A percentile compares a stretch with the other conserved stretches of the same genome.
These are phyloP conservation scores for Cruciata laevipes DNA, from an alignment of 257 asterid genomes.

Conservation along the genomic window DNA sequence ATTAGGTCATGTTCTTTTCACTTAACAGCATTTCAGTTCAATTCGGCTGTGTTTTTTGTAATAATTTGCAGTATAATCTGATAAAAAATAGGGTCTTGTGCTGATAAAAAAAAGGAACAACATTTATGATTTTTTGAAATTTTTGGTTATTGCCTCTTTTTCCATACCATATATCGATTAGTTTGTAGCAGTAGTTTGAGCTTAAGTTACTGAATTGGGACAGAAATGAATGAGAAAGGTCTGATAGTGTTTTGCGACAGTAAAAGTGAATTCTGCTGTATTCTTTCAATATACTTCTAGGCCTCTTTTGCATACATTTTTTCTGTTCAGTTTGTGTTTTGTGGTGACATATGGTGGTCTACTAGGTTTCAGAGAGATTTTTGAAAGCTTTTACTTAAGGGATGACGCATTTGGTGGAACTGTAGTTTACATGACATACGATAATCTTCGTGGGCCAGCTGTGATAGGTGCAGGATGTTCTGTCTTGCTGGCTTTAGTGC, in stretches of 20 bases:
- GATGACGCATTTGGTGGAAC: constrained; percentile 31
- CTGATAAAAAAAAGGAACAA: neutral
- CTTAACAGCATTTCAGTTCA: neutral
- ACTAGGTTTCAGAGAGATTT: neutral
- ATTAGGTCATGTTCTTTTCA: neutral
- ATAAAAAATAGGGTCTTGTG: neutral
- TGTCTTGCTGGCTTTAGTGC: constrained; percentile 48
- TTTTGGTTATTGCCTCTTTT: neutral
- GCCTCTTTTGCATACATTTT: neutral
- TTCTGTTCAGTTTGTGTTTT: neutral
- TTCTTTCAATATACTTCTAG: neutral
- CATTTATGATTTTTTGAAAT: neutral
- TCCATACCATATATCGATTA: neutral
- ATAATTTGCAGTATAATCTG: neutral
- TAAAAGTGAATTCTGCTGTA: neutral
- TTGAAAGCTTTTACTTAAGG: constrained; percentile 14
- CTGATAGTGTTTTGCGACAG: neutral
- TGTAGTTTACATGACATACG: constrained; percentile 42
- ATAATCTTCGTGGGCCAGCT: constrained; percentile 50
- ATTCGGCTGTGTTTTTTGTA: neutral
- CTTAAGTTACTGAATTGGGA: neutral
- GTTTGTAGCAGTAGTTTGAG: neutral
- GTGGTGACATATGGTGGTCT: neutral
- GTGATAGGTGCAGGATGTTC: constrained; percentile 44
- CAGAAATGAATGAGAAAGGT: neutral